Percentiles rank a stretch among this genome's conserved stretches.
Evolutionary conservation across 345 rosid species (phyloP).

Genomic region (Adansonia digitata): DNA sequence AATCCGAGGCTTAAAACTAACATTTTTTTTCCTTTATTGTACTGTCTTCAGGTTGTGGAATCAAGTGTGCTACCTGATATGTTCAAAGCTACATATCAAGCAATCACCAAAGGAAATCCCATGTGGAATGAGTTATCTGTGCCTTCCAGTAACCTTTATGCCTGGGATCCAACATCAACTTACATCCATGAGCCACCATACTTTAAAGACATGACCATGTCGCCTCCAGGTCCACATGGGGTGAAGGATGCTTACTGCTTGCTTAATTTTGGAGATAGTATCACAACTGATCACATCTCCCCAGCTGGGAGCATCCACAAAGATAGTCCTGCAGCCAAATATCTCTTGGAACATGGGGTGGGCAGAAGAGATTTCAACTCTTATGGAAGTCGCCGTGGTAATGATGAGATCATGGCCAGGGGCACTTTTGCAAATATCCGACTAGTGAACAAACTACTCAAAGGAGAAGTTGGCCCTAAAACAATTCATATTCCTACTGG

Average conservation of each 20-base stretch:
- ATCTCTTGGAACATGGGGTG: constrained; percentile 76
- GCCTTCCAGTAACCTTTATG: constrained; percentile 55
- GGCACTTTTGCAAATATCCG: constrained; percentile 86
- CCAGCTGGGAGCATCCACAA: constrained; percentile 94
- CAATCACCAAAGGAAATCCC: constrained; percentile 82
- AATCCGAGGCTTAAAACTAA: background rate
- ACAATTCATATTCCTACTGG: constrained; percentile 75
- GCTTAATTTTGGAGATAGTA: constrained; percentile 82
- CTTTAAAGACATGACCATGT: constrained; percentile 88
- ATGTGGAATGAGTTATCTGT: constrained; percentile 84
- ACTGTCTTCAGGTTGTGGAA: constrained; percentile 59
- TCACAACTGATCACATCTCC: constrained; percentile 90
- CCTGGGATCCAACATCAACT: constrained; percentile 82
- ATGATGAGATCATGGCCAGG: constrained; percentile 85
- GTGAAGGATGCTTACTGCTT: constrained; percentile 89
- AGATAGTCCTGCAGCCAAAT: constrained; percentile 87
- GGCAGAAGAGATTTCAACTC: constrained; percentile 81
- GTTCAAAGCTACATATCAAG: constrained; percentile 84
- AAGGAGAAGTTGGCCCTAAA: constrained; percentile 90
- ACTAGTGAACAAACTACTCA: constrained; percentile 65
- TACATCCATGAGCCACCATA: constrained; percentile 89
- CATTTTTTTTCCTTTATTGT: background rate
- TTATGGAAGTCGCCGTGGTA: constrained; percentile 88
- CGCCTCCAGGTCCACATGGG: constrained; percentile 73
- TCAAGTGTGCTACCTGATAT: constrained; percentile 81